phyloP scores from a whole-genome alignment of 345 rosid genomes.

The Abelmoschus esculentus region DNA sequence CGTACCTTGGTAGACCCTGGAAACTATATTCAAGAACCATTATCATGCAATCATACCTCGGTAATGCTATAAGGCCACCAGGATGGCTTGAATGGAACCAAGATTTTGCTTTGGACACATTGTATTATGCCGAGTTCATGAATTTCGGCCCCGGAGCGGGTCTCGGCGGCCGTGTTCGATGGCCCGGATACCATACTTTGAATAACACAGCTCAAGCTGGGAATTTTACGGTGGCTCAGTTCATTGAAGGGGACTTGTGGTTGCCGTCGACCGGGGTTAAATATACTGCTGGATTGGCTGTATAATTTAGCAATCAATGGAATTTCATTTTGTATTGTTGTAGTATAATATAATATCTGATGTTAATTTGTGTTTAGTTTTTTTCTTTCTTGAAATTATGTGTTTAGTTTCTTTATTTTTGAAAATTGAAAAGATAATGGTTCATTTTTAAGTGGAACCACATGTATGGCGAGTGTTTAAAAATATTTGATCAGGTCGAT shows the following conservation, averaged over 20 bases:
- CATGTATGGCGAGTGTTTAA: no score
- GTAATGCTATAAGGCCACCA: slow-evolving; percentile 39
- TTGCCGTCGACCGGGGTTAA: slow-evolving; percentile 53
- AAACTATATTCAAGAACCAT: slow-evolving; percentile 67
- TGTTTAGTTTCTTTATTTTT: no score
- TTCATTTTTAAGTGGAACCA: no score
- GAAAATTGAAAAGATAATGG: no score
- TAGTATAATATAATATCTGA: not conserved
- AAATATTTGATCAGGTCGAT: no score
- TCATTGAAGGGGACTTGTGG: slow-evolving; percentile 66
- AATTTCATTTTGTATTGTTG: not conserved
- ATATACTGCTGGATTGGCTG: slow-evolving; percentile 29
- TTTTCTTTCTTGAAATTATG: not conserved
- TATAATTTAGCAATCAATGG: slow-evolving; percentile 4
- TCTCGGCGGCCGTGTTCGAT: slow-evolving; percentile 43
- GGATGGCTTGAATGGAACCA: slow-evolving; percentile 88
- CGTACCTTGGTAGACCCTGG: slow-evolving; percentile 91
- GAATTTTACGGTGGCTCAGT: slow-evolving; percentile 61
- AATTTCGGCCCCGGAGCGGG: slow-evolving; percentile 61
- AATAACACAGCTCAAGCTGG: slow-evolving; percentile 33
- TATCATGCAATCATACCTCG: slow-evolving; percentile 62
- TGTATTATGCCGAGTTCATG: slow-evolving; percentile 64
- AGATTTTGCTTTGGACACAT: slow-evolving; percentile 41
- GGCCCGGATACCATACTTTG: slow-evolving; percentile 67
- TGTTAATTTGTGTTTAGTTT: not conserved